A percentile compares a stretch with the other conserved stretches of the same genome.
Evolutionary conservation across 2,329 filamentous ascomycete species (phyloP).

Genomic region (Colletotrichum sp.): DNA sequence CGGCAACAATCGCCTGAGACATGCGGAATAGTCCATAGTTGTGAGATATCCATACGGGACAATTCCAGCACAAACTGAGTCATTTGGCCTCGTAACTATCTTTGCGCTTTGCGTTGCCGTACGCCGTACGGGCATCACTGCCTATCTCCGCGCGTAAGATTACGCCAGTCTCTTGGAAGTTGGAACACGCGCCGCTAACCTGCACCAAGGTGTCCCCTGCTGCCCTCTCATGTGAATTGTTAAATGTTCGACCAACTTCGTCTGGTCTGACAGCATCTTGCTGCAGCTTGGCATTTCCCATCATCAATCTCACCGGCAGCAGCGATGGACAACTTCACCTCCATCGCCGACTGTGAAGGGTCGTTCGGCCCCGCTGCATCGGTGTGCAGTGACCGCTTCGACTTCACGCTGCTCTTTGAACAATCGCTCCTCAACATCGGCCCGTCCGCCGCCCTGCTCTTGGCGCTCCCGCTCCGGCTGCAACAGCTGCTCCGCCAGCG

Average conservation of each 20-base stretch:
- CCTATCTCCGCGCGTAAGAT: not conserved
- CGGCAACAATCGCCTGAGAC: not conserved
- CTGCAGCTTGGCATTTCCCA: not conserved
- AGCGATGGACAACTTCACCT: constrained; percentile 4
- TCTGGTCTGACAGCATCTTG: not conserved
- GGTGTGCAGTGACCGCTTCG: constrained; percentile 46
- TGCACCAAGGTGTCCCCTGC: not conserved
- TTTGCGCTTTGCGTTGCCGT: not conserved
- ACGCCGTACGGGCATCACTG: not conserved
- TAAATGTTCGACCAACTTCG: not conserved
- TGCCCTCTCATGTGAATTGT: not conserved
- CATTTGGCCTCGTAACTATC: not conserved
- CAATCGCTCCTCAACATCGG: constrained; percentile 37
- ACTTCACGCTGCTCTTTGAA: constrained; percentile 56
- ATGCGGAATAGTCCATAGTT: not conserved
- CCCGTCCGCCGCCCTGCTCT: constrained; percentile 33
- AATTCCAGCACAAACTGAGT: not conserved
- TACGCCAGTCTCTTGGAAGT: not conserved
- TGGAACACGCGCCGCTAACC: not conserved
- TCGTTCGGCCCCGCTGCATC: constrained; percentile 27
- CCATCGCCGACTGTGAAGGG: constrained; percentile 4
- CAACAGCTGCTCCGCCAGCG: constrained; percentile 28
- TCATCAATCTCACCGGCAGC: not conserved
- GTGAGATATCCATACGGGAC: not conserved
- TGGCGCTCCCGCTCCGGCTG: constrained; percentile 36